Base-by-base conservation (phyloP, 768 basidiomycete genomes). In the Rickenella mellea region DNA sequence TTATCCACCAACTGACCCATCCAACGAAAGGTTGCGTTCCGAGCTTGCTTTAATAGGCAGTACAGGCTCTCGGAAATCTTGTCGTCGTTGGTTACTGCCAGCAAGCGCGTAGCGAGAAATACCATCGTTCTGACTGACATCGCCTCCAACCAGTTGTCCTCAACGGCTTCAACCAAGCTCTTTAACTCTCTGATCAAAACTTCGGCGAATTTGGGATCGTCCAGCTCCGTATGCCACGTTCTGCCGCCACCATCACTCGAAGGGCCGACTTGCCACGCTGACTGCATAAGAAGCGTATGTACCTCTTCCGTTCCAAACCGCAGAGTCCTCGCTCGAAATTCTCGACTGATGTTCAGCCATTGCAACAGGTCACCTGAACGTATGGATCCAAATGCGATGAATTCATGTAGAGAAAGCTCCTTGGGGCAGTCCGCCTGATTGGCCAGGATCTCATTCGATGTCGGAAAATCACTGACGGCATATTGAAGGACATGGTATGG, bases 291-390 rank as follows among this genome's bases (percentile, higher is more conserved):
- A 0, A 77, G 56, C 0, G 59, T 42, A 44, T 71, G 61, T 0
- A 77, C 66, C 14, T 65, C 67, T 0, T 58, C 56, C 6, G 50
- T 43, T 19, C 58, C 54, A 42, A 78, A 67, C 7, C 58, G 62
- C 41, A 78, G 47, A 0, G 50, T 48, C 17, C 61, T 56, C 6
- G 59, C 58, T 6, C 60, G 58, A n/a, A 77, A 47, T 46, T 71
- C 71, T n/a, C 67, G 62, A 10, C 61, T 44, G 27, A 77, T 65
- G 44, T 76, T 76, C 28, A 66, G 52, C 74, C 73, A 75, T 38
- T 76, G 74, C 0, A 77, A 47, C 2, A 44, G 52, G 0, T 57
- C 44, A 0, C 74, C 73, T 27, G 66, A 61, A 5, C 76, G 69
- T 27, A 77, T 46, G 38, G 60, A 55, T 9, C 63, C 66, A 39